These are phyloP conservation scores for Austroboletus novae-zelandiae DNA, from an alignment of 1,284 basidiomycete species.

Conservation along the genomic window DNA sequence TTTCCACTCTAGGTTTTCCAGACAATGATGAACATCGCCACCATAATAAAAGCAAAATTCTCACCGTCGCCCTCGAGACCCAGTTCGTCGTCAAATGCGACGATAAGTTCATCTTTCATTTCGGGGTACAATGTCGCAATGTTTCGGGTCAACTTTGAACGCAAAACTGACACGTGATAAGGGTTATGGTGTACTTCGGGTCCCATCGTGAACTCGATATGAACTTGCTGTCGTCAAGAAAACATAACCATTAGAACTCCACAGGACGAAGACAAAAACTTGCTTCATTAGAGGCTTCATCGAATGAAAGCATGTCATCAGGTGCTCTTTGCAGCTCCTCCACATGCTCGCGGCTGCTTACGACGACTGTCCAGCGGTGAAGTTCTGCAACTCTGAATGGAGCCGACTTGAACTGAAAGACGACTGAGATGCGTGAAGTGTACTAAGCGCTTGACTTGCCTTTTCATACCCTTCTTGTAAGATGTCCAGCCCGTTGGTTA, in stretches of 20 bases:
- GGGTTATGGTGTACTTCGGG: constrained; percentile 20
- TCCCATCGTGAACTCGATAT: constrained; percentile 29
- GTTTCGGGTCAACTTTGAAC: constrained; percentile 32
- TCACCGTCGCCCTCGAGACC: constrained; percentile 17
- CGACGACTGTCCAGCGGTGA: constrained; percentile 40
- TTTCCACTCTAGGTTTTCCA: constrained; percentile 30
- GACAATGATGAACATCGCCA: background rate
- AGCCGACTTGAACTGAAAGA: constrained; percentile 15
- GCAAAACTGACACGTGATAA: constrained; percentile 28
- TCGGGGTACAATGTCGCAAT: constrained; percentile 25
- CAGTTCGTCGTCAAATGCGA: constrained; percentile 28
- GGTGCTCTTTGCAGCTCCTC: constrained; percentile 42
- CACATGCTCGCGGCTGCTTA: constrained; percentile 35
- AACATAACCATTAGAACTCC: background rate
- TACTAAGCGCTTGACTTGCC: background rate
- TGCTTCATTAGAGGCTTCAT: constrained; percentile 36
- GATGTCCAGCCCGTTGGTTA: constrained; percentile 4
- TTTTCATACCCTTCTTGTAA: constrained; percentile 16
- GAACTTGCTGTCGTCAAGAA: constrained; percentile 13
- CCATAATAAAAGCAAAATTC: background rate
- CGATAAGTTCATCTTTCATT: constrained; percentile 33
- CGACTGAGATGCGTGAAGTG: background rate
- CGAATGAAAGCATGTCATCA: constrained; percentile 39
- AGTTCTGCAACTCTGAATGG: constrained; percentile 43
- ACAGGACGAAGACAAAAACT: background rate